Evolutionary conservation across 371 early-diverging fungal genomes (phyloP).

Genomic region (Sporodiniella umbellata): DNA sequence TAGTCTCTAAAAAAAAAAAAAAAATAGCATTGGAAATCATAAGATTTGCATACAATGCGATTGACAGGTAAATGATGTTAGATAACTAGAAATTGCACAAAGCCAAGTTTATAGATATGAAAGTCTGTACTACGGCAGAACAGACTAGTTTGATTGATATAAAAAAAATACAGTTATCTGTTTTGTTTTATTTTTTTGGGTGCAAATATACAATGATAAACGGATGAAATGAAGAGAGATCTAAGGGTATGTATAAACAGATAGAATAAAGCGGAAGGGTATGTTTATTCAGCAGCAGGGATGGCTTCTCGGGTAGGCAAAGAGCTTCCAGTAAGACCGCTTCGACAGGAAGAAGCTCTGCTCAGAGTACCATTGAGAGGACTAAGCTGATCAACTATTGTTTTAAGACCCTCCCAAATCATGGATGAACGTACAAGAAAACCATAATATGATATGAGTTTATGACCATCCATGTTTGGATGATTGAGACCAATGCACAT

Average conservation of each 20-base stretch:
- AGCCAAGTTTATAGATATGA: too few species aligned
- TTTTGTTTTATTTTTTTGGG: neutral
- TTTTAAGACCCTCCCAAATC: conserved; percentile 25
- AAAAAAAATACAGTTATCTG: neutral
- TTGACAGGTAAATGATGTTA: too few species aligned
- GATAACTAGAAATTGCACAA: too few species aligned
- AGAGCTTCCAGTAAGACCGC: conserved; percentile 4
- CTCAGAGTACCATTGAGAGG: conserved; percentile 19
- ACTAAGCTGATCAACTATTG: conserved; percentile 21
- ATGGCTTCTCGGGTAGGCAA: conserved; percentile 13
- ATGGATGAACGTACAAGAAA: conserved; percentile 23
- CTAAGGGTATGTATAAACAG: too few species aligned
- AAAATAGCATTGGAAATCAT: too few species aligned
- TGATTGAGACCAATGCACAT: conserved; percentile 9
- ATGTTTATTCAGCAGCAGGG: conserved; percentile 9
- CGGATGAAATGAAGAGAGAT: neutral
- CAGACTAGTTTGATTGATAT: neutral
- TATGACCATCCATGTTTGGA: conserved; percentile 14
- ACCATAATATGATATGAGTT: conserved; percentile 20
- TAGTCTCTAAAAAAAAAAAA: too few species aligned
- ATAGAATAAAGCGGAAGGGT: neutral
- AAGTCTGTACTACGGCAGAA: too few species aligned
- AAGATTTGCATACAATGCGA: too few species aligned
- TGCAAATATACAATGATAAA: neutral
- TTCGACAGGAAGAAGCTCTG: conserved; percentile 9